A percentile compares a stretch with the other conserved stretches of the same genome.
phyloP scores from a whole-genome alignment of 768 basidiomycete genomes.

The Suillus occidentalis region DNA sequence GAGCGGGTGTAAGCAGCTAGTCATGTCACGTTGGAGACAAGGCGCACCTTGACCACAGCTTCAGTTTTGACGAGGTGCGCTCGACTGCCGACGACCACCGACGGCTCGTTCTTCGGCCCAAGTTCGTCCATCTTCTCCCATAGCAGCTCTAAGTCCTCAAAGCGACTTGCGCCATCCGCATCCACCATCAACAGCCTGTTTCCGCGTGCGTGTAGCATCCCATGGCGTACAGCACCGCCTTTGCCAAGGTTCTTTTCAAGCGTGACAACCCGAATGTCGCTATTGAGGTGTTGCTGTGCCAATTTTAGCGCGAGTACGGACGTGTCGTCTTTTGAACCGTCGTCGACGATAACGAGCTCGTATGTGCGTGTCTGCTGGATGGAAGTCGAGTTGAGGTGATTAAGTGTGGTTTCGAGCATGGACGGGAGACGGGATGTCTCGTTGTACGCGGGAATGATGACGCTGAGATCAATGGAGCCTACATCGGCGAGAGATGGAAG shows the following conservation, averaged over 20 bases:
- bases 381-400: conserved; percentile 50
- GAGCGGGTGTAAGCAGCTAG: background rate
- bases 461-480: conserved; percentile 65
- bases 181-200: conserved; percentile 85
- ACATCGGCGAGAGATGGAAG: conserved; percentile 57
- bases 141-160: conserved; percentile 79
- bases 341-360: conserved; percentile 89
- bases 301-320: conserved; percentile 61
- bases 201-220: conserved; percentile 82
- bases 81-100: conserved; percentile 82
- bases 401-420: conserved; percentile 80
- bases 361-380: conserved; percentile 49
- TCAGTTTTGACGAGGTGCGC: conserved; percentile 92
- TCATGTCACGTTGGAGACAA: conserved; percentile 3
- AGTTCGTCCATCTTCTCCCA: conserved; percentile 74
- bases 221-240: conserved; percentile 91
- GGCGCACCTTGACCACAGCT: conserved; percentile 87
- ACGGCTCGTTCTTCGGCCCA: conserved; percentile 46
- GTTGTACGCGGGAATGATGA: conserved; percentile 92
- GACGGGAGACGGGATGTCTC: conserved; percentile 78
- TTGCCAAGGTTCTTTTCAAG: conserved; percentile 86
- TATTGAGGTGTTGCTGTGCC: conserved; percentile 52
- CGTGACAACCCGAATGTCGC: conserved; percentile 75
- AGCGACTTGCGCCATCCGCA: conserved; percentile 90
- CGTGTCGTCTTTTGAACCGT: conserved; percentile 83